Conservation (phyloP, 305 asterid genomes). For the Fraxinus latifolia region DNA sequence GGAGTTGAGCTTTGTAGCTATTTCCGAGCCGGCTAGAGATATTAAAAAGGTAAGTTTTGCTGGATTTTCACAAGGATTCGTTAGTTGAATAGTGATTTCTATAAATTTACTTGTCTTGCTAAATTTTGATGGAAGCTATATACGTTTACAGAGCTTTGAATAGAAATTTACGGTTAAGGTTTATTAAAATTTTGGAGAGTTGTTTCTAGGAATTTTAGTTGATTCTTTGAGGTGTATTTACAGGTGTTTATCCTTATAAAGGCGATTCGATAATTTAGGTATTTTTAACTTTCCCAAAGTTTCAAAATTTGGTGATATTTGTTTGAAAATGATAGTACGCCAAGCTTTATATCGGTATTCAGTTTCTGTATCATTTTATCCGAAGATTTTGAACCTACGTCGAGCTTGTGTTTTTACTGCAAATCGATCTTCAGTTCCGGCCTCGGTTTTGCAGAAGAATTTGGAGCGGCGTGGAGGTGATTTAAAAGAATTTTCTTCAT, state of each 20-base stretch:
- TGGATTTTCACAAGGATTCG: not conserved
- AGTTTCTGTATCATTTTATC: slow-evolving; percentile 13
- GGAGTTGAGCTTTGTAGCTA: slow-evolving; percentile 22
- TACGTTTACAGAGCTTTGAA: not conserved
- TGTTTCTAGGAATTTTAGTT: slow-evolving; percentile 1
- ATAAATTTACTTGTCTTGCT: not conserved
- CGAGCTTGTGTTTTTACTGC: slow-evolving; percentile 29
- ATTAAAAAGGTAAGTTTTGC: slow-evolving; percentile 21
- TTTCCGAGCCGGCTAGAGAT: slow-evolving; percentile 13
- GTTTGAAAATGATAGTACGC: slow-evolving; percentile 31
- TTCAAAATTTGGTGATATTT: slow-evolving; percentile 6
- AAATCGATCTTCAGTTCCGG: slow-evolving; percentile 22
- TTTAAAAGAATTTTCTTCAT: slow-evolving; percentile 5
- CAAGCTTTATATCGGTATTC: slow-evolving; percentile 24
- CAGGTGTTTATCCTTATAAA: not conserved
- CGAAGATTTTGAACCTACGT: slow-evolving; percentile 23
- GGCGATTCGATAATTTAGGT: not conserved
- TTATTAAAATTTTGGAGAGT: slow-evolving; percentile 1
- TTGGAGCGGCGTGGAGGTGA: slow-evolving; percentile 39
- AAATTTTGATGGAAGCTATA: not conserved
- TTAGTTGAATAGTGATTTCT: not conserved
- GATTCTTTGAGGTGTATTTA: slow-evolving; percentile 12
- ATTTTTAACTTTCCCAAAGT: not conserved
- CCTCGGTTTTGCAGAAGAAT: slow-evolving; percentile 16
- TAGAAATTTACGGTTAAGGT: slow-evolving; percentile 21